Evolutionary conservation across 164 flowering plant genomes (phyloP), one percentile per base, ranked within the genome.

Genomic region (Cinnamomum micranthum): DNA sequence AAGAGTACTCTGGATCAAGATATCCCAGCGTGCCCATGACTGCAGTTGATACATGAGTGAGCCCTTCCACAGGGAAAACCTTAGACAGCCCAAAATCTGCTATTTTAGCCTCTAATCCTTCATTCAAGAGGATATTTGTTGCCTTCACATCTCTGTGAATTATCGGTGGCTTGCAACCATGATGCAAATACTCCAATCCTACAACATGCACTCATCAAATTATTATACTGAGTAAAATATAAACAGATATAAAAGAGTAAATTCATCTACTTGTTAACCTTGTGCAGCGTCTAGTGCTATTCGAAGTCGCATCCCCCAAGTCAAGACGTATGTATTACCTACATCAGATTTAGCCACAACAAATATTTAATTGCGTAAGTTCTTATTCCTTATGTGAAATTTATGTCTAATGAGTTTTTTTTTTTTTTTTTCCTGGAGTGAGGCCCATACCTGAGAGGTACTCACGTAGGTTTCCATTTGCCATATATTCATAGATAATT

Each of bases 31-130:
- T 86, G 28, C 94, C 92, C 47, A 75, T 80, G 24, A 82, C 78
- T 20, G 15, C 50, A 4, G 90, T 83, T 0, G 84, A 73, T 1
- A 83, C 71, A 69, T 82, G 82, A 66, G 80, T 70, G 47, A 51
- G 47, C 24, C 50, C 77, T 51, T 83, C 88, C 10, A 17, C 13
- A 15, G 82, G 78, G 51, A 84, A 83, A 33, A 63, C 33, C 69
- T 75, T 88, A n/a, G 88, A 87, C 35, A 87, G 69, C 22, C 91
- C 91, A 78, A 86, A 88, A 80, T 86, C 88, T 31, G 91, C 84
- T 24, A 89, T 62, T 62, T 85, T 87, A 6, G 87, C 93, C 23
- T 82, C 84, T 65, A 85, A 74, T 0, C 79, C 74, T n/a, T 85
- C 82, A 72, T 80, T 75, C 28, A 86, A 31, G 9, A 89, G 74